Evolutionary conservation across 192 early-diverging fungal genomes (phyloP).

Genomic region (Paraglomus brasilianum): DNA sequence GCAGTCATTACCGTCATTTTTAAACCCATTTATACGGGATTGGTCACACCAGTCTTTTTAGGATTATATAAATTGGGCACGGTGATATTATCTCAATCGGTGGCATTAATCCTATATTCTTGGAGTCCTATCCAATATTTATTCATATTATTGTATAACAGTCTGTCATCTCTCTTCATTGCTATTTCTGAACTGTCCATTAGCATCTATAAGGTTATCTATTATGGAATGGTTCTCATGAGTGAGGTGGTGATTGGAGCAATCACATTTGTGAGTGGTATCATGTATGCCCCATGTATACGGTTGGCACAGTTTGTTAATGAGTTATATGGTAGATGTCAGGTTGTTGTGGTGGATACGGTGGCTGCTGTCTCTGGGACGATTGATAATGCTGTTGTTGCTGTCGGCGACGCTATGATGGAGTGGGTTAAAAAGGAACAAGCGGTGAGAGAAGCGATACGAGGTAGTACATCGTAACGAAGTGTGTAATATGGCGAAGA

Average conservation of each 20-base stretch:
- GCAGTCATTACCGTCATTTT: too few species aligned
- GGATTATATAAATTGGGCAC: too few species aligned
- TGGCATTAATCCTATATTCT: too few species aligned
- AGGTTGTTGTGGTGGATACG: not conserved
- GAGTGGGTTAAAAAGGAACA: slow-evolving; percentile 27
- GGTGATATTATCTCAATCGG: too few species aligned
- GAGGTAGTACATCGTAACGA: too few species aligned
- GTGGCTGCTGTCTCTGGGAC: not conserved
- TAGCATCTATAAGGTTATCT: too few species aligned
- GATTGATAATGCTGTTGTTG: slow-evolving; percentile 8
- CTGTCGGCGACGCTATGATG: slow-evolving; percentile 19
- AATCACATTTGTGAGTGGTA: not conserved
- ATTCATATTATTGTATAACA: not conserved
- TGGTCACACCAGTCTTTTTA: too few species aligned
- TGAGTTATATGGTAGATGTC: not conserved
- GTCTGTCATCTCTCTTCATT: not conserved
- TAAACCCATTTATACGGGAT: too few species aligned
- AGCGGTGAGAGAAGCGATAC: slow-evolving; percentile 7
- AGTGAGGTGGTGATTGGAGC: not conserved
- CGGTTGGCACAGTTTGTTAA: not conserved
- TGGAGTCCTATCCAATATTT: not conserved
- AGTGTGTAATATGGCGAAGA: too few species aligned
- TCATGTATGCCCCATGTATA: not conserved
- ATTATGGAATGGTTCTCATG: too few species aligned
- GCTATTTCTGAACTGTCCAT: not conserved